Percentiles rank a stretch among this genome's conserved stretches.
phyloP scores from a whole-genome alignment of 305 asterid species.

The Striga hermonthica region DNA sequence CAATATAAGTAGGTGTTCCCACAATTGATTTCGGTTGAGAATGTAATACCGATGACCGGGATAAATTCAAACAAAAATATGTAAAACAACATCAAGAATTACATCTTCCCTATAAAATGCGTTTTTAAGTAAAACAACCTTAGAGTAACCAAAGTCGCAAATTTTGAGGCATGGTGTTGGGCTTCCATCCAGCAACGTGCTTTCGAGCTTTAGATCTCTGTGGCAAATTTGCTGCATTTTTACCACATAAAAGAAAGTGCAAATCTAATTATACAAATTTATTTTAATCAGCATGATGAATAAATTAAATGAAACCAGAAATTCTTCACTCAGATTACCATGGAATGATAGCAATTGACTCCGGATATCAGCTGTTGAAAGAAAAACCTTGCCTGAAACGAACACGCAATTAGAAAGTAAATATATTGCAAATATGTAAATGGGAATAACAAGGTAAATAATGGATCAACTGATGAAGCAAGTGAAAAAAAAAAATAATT shows the following conservation, averaged over 20 bases:
- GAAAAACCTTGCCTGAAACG: conserved; percentile 44
- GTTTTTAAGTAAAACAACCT: conserved; percentile 34
- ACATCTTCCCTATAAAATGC: background rate
- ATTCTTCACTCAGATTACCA: conserved; percentile 42
- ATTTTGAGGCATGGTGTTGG: conserved; percentile 66
- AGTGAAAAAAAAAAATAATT: background rate
- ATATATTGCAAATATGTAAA: no score
- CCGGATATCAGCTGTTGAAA: conserved; percentile 74
- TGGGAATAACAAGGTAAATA: no score
- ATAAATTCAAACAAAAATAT: background rate
- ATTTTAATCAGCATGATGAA: no score
- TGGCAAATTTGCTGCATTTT: conserved; percentile 75
- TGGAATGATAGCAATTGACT: conserved; percentile 81
- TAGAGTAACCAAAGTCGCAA: conserved; percentile 86
- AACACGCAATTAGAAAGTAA: background rate
- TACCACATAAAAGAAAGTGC: no score
- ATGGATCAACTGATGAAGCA: no score
- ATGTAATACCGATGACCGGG: conserved; percentile 61
- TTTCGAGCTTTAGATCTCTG: conserved; percentile 89
- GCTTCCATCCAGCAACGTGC: conserved; percentile 71
- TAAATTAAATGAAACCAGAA: background rate
- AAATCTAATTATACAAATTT: no score
- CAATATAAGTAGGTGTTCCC: conserved; percentile 82
- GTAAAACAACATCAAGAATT: background rate
- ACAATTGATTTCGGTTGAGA: conserved; percentile 86